phyloP scores from a whole-genome alignment of 495 filamentous ascomycete genomes.

The Penicillium samsonianum region DNA sequence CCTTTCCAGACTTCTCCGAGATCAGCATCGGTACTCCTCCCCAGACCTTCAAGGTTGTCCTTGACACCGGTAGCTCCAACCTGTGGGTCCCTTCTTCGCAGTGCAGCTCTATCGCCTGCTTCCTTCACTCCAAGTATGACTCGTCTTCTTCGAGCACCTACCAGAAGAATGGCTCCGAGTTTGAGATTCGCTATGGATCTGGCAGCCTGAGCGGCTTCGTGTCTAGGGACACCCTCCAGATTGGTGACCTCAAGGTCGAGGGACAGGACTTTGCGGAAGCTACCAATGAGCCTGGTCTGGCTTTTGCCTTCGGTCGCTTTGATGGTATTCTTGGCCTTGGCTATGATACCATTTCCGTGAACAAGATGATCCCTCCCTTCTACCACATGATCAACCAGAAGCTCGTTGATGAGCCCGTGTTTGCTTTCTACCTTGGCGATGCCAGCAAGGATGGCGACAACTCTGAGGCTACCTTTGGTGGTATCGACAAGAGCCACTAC shows the following conservation, averaged over 20 bases:
- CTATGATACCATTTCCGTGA: constrained; percentile 93
- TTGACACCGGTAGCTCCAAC: constrained; percentile 99
- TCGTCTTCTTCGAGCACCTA: constrained; percentile 86
- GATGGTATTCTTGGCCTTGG: constrained; percentile 97
- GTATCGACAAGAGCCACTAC: constrained; percentile 83
- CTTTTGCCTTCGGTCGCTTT: constrained; percentile 97
- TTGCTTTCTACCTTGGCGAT: constrained; percentile 92
- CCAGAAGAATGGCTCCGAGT: constrained; percentile 87
- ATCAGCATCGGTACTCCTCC: constrained; percentile 90
- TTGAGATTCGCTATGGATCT: constrained; percentile 95
- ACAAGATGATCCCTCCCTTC: constrained; percentile 91
- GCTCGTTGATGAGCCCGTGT: constrained; percentile 86
- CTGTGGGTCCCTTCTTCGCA: constrained; percentile 93
- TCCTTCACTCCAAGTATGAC: constrained; percentile 95
- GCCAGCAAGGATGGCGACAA: constrained; percentile 70
- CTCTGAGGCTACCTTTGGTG: constrained; percentile 91
- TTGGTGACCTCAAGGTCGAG: constrained; percentile 86
- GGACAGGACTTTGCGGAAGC: constrained; percentile 94
- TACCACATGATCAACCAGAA: constrained; percentile 92
- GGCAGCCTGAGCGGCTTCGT: constrained; percentile 93
- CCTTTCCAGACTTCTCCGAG: constrained; percentile 83
- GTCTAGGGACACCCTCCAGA: constrained; percentile 79
- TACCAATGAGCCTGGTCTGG: constrained; percentile 89
- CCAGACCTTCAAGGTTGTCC: constrained; percentile 95
- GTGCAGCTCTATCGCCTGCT: constrained; percentile 97